Percentiles rank a stretch among this genome's conserved stretches.
These are phyloP conservation scores for bread wheat (Triticum aestivum) DNA, from an alignment of 176 grass and related monocot species.

Conservation along the genomic window DNA sequence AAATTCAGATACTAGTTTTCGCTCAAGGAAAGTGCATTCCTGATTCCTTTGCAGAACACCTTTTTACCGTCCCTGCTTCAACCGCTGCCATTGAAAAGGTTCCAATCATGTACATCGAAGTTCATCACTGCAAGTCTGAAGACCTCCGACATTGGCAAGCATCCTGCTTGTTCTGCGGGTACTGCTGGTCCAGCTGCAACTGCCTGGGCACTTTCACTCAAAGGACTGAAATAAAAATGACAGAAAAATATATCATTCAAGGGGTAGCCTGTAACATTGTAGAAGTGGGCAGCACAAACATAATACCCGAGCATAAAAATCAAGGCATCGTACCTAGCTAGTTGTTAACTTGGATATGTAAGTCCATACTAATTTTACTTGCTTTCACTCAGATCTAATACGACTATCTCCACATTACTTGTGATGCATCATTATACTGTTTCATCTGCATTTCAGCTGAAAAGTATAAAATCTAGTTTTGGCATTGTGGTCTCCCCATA, in stretches of 20 bases:
- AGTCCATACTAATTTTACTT: background rate
- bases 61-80: slow-evolving; percentile 12
- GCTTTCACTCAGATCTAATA: background rate
- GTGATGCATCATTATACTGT: background rate
- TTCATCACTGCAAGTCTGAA: slow-evolving; percentile 69
- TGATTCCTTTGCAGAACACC: background rate
- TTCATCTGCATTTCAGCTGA: background rate
- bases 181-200: slow-evolving; percentile 63
- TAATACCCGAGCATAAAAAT: background rate
- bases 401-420: background rate
- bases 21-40: background rate
- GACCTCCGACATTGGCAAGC: slow-evolving; percentile 70
- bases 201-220: slow-evolving; percentile 55
- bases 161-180: slow-evolving; percentile 68
- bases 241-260: background rate
- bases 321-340: background rate
- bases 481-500: background rate
- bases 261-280: background rate
- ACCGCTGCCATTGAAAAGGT: slow-evolving; percentile 50
- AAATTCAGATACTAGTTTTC: background rate
- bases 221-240: slow-evolving; percentile 54
- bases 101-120: slow-evolving; percentile 89
- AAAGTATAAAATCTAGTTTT: background rate
- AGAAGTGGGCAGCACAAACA: background rate
- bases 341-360: background rate